phyloP scores from a whole-genome alignment of 2,329 filamentous ascomycete genomes.

The Diaporthe caulivora region DNA sequence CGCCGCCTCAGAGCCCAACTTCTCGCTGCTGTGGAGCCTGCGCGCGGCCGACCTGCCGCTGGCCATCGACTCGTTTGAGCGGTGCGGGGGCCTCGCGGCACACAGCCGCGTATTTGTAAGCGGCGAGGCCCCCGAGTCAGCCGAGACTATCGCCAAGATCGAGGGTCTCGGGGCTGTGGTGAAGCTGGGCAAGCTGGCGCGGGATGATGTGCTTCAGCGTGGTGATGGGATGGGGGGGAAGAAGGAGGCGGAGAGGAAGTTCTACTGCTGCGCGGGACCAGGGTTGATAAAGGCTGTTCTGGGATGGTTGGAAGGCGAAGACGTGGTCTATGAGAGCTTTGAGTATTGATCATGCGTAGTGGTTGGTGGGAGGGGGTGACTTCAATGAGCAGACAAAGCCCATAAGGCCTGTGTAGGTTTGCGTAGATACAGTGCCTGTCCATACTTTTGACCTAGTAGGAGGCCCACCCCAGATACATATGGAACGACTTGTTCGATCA shows the following conservation, averaged over 20 bases:
- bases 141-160: slow-evolving; percentile 42
- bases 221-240: slow-evolving; percentile 49
- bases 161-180: slow-evolving; percentile 52
- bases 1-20: slow-evolving; percentile 44
- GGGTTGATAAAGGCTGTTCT: slow-evolving; percentile 56
- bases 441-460: no score
- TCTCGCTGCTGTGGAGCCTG: slow-evolving; percentile 78
- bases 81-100: slow-evolving; percentile 62
- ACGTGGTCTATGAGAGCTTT: slow-evolving; percentile 71
- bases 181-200: slow-evolving; percentile 53
- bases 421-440: background rate
- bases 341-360: slow-evolving; percentile 58
- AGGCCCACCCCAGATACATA: background rate
- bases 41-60: slow-evolving; percentile 71
- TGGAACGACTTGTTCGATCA: background rate
- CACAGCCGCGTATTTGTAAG: slow-evolving; percentile 76
- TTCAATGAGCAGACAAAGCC: background rate
- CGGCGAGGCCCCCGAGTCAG: slow-evolving; percentile 48
- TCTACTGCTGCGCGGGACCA: slow-evolving; percentile 63
- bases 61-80: slow-evolving; percentile 69
- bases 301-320: slow-evolving; percentile 67
- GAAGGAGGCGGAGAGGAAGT: slow-evolving; percentile 56
- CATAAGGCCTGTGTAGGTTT: no score
- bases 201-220: slow-evolving; percentile 56
- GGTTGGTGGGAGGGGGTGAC: background rate